Evolutionary conservation across 495 filamentous ascomycete species (phyloP).

Genomic region (Aspergillus mulundensis): DNA sequence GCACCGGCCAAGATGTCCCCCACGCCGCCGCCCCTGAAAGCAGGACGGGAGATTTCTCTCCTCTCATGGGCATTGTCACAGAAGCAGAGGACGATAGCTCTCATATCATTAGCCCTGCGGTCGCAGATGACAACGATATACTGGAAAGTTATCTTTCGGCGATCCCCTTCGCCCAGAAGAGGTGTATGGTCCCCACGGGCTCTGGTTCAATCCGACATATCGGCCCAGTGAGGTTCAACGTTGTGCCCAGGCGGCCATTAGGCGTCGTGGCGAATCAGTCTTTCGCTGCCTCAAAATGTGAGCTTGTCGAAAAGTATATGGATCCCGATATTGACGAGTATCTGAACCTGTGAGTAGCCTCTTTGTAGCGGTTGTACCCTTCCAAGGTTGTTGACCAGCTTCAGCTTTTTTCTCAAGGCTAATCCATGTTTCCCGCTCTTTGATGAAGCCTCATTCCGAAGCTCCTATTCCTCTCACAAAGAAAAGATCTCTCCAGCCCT

Average conservation of each 20-base stretch:
- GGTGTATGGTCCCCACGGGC: slow-evolving; percentile 32
- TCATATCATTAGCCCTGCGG: slow-evolving; percentile 32
- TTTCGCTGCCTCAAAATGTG: slow-evolving; percentile 28
- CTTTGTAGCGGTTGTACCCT: too few relatives aligned
- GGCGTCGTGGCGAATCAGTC: slow-evolving; percentile 24
- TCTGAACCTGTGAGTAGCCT: slow-evolving; percentile 30
- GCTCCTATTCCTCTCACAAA: slow-evolving; percentile 19
- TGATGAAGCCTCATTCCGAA: slow-evolving; percentile 28
- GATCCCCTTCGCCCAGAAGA: slow-evolving; percentile 6
- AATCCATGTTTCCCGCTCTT: slow-evolving; percentile 39
- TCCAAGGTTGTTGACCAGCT: too few relatives aligned
- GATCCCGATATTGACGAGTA: slow-evolving; percentile 29
- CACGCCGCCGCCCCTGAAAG: neutral
- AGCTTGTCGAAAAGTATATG: slow-evolving; percentile 38
- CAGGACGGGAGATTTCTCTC: slow-evolving; percentile 6
- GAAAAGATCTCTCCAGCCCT: slow-evolving; percentile 32
- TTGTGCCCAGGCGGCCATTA: slow-evolving; percentile 44
- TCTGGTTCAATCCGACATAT: slow-evolving; percentile 30
- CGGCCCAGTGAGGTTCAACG: slow-evolving; percentile 57
- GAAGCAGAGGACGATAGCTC: slow-evolving; percentile 22
- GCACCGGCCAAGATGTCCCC: neutral
- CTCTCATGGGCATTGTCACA: slow-evolving; percentile 13
- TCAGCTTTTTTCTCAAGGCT: slow-evolving; percentile 33
- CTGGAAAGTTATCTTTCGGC: slow-evolving; percentile 29
- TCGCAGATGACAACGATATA: slow-evolving; percentile 29